Conservation (phyloP, 2,329 filamentous ascomycete genomes). For the Fusarium tanahbumbuense region DNA sequence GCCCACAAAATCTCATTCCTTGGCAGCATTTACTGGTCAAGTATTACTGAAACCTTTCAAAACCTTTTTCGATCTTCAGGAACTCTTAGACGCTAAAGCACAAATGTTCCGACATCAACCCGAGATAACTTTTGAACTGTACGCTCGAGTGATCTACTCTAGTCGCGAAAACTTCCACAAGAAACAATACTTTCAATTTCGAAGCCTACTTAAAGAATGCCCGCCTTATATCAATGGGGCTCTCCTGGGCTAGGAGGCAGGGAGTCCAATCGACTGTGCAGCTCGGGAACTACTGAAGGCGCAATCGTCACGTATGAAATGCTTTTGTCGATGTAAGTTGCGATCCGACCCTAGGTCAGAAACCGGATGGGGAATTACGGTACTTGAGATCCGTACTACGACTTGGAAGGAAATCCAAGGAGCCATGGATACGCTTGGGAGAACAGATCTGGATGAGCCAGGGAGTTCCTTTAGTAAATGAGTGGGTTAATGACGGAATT, state of each 20-base stretch:
- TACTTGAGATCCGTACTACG: constrained; percentile 45
- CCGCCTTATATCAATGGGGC: constrained; percentile 61
- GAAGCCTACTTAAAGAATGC: constrained; percentile 69
- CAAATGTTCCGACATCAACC: constrained; percentile 50
- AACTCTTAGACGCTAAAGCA: constrained; percentile 64
- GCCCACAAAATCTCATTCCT: constrained; percentile 6
- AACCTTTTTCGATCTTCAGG: constrained; percentile 73
- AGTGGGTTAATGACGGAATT: not conserved
- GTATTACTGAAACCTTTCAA: constrained; percentile 36
- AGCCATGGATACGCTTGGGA: constrained; percentile 43
- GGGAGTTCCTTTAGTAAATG: not conserved
- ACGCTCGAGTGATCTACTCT: constrained; percentile 69
- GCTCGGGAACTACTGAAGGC: constrained; percentile 42
- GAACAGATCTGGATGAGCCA: constrained; percentile 46
- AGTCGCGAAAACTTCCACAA: constrained; percentile 61
- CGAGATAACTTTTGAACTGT: constrained; percentile 68
- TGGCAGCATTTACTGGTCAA: not conserved
- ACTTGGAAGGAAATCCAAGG: constrained; percentile 48
- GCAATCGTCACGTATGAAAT: constrained; percentile 42
- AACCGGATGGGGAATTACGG: constrained; percentile 42
- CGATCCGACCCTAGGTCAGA: constrained; percentile 32
- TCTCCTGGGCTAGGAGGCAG: constrained; percentile 46
- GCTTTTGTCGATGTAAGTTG: constrained; percentile 50
- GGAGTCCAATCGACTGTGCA: constrained; percentile 42
- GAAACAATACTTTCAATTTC: constrained; percentile 73